These are phyloP conservation scores for Arthrocladium fulminans DNA, from an alignment of 2,329 filamentous ascomycete genomes.

Conservation along the genomic window DNA sequence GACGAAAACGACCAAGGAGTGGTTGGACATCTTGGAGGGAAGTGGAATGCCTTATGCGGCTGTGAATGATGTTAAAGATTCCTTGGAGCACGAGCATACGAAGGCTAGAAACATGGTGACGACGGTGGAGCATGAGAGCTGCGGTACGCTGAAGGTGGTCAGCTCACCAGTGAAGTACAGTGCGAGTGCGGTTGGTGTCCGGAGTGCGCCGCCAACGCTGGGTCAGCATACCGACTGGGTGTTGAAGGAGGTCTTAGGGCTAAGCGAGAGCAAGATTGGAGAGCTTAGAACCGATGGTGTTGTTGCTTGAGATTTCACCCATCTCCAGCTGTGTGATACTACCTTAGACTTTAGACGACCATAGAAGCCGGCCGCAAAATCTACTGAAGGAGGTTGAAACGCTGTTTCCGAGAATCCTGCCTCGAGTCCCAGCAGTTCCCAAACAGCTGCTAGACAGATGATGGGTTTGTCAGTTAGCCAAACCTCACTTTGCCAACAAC, in stretches of 20 bases:
- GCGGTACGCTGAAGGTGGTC: constrained; percentile 79
- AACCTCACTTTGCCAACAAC: constrained; percentile 17
- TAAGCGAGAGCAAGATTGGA: constrained; percentile 51
- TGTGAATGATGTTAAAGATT: constrained; percentile 82
- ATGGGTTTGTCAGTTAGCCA: too few relatives aligned
- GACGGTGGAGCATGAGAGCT: constrained; percentile 71
- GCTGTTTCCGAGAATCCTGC: too few relatives aligned
- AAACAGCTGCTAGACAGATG: too few relatives aligned
- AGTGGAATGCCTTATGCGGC: constrained; percentile 89
- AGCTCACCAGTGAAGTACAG: constrained; percentile 95
- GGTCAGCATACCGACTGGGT: constrained; percentile 83
- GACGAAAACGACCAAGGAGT: constrained; percentile 74
- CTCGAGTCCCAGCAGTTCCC: too few relatives aligned
- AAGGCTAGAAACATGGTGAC: constrained; percentile 79
- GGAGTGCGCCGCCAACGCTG: constrained; percentile 71
- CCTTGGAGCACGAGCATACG: constrained; percentile 75
- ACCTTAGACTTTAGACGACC: too few relatives aligned
- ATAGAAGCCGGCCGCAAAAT: too few relatives aligned
- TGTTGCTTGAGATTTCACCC: constrained; percentile 47
- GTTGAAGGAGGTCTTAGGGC: constrained; percentile 53
- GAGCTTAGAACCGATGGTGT: constrained; percentile 58
- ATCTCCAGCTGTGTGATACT: too few relatives aligned
- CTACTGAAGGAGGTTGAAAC: too few relatives aligned
- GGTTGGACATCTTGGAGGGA: constrained; percentile 80
- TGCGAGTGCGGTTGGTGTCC: constrained; percentile 64